Conservation (phyloP, 1,139 yeast genomes). For the Pichia kudriavzevii region DNA sequence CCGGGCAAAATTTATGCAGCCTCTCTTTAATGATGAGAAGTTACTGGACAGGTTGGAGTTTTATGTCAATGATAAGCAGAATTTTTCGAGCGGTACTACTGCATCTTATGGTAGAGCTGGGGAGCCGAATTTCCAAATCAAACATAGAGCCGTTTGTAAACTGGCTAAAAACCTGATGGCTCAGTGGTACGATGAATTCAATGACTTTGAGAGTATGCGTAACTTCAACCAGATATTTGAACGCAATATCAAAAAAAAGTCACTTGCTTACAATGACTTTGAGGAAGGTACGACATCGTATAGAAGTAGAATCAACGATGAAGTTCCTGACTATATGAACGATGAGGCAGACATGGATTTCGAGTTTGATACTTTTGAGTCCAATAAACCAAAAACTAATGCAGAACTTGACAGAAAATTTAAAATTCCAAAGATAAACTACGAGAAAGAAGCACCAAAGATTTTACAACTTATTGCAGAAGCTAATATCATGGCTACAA, state of each 20-base stretch:
- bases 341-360: conserved; percentile 39
- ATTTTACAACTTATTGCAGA: conserved; percentile 66
- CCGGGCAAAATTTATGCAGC: conserved; percentile 24
- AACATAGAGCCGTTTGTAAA: not conserved
- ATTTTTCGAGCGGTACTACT: conserved; percentile 17
- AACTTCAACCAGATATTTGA: conserved; percentile 44
- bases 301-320: conserved; percentile 5
- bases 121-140: conserved; percentile 26
- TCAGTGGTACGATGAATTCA: conserved; percentile 60
- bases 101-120: conserved; percentile 23
- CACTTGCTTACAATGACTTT: too few relatives aligned
- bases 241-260: conserved; percentile 25
- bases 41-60: conserved; percentile 59
- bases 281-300: too few relatives aligned
- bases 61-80: conserved; percentile 33
- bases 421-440: conserved; percentile 61
- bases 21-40: conserved; percentile 63
- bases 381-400: conserved; percentile 21
- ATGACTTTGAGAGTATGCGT: conserved; percentile 42
- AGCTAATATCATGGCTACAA: conserved; percentile 66
- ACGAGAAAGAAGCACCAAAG: conserved; percentile 65
- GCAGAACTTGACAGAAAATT: conserved; percentile 48
- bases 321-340: conserved; percentile 37
- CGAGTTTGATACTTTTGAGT: conserved; percentile 21
- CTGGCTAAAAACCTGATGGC: too few relatives aligned